These are phyloP conservation scores for Metarhizium guizhouense DNA, from an alignment of 2,329 filamentous ascomycete species.

Conservation along the genomic window DNA sequence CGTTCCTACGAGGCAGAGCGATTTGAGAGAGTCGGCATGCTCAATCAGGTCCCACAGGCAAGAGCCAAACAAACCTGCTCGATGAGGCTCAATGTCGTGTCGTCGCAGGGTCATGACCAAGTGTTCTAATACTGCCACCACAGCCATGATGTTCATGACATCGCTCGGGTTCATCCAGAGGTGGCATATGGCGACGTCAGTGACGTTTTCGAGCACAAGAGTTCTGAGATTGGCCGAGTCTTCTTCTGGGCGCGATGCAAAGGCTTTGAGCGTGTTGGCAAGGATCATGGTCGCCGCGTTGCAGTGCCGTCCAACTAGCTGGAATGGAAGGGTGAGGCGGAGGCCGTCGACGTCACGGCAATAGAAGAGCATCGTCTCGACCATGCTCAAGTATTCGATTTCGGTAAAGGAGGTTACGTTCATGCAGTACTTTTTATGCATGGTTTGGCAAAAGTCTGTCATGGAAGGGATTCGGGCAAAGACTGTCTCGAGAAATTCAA, in stretches of 20 bases:
- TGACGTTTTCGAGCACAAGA: conserved; percentile 41
- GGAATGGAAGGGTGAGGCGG: conserved; percentile 43
- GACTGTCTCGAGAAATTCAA: conserved; percentile 35
- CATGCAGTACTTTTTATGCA: conserved; percentile 39
- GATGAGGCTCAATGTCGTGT: conserved; percentile 27
- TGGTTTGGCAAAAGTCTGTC: conserved; percentile 32
- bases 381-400: conserved; percentile 31
- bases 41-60: conserved; percentile 42
- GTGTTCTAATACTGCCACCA: conserved; percentile 32
- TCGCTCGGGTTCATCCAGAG: conserved; percentile 44
- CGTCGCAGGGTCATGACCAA: conserved; percentile 38
- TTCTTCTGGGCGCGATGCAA: conserved; percentile 35
- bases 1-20: conserved; percentile 38
- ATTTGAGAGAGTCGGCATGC: conserved; percentile 34
- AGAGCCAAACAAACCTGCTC: conserved; percentile 30
- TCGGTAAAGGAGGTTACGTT: conserved; percentile 40
- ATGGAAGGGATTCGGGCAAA: conserved; percentile 38
- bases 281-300: conserved; percentile 41
- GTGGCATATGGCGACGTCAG: conserved; percentile 36
- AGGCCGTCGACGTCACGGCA: conserved; percentile 35
- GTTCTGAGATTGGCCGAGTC: conserved; percentile 32
- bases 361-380: conserved; percentile 34
- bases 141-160: conserved; percentile 36
- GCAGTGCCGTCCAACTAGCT: conserved; percentile 36
- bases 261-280: conserved; percentile 40